Percentiles rank a stretch among this genome's conserved stretches.
These are phyloP conservation scores for Exophiala sp. DNA, from an alignment of 2,329 filamentous ascomycete genomes.

Conservation along the genomic window DNA sequence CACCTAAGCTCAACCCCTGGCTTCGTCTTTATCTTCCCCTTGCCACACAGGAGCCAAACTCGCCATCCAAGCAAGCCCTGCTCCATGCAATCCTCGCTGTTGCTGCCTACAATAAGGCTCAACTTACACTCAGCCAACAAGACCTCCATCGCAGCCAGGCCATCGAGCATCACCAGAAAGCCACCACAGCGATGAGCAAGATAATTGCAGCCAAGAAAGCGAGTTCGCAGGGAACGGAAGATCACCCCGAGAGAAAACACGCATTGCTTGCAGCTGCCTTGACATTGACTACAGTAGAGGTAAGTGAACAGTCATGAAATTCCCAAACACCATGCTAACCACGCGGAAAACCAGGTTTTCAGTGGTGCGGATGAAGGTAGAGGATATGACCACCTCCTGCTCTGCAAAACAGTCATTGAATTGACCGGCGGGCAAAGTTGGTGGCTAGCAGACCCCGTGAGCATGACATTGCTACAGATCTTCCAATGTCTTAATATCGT, in stretches of 20 bases:
- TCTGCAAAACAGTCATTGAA: background rate
- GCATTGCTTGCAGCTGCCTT: constrained; percentile 4
- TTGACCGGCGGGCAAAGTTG: constrained; percentile 1
- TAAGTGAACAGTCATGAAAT: background rate
- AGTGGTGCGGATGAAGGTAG: constrained; percentile 1
- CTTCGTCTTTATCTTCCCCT: constrained; percentile 9
- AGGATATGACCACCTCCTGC: constrained; percentile 4
- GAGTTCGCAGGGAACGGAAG: background rate
- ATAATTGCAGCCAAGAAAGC: background rate
- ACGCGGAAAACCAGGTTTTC: background rate
- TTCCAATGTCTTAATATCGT: constrained; percentile 6
- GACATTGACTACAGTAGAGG: constrained; percentile 4
- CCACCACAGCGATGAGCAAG: background rate
- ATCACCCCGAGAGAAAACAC: background rate
- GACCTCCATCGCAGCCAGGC: background rate
- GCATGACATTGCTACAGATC: constrained; percentile 4
- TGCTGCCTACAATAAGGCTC: constrained; percentile 7
- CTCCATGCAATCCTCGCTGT: constrained; percentile 8
- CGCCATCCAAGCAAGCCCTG: constrained; percentile 1
- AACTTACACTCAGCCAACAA: background rate
- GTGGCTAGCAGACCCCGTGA: background rate
- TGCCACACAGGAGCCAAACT: background rate
- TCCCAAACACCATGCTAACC: background rate
- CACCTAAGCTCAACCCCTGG: constrained; percentile 3
- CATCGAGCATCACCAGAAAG: background rate